Percentiles rank a stretch among this genome's conserved stretches.
These are phyloP conservation scores for Lecanicillium sp. DNA, from an alignment of 2,329 filamentous ascomycete genomes.

Conservation along the genomic window DNA sequence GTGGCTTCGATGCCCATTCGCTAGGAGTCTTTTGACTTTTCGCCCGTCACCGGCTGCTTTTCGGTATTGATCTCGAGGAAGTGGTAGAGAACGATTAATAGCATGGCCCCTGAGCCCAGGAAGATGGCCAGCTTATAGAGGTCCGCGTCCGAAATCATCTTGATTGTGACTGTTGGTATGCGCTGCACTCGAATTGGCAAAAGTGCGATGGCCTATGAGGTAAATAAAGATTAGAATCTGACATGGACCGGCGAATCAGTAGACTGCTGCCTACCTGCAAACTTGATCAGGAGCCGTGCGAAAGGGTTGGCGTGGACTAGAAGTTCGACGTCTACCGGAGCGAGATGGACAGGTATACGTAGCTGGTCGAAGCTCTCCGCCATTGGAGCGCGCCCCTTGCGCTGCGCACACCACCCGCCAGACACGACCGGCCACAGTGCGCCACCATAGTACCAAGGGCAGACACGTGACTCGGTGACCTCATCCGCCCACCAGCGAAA, in stretches of 20 bases:
- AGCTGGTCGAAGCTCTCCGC: slow-evolving; percentile 7
- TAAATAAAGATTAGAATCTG: too few species aligned
- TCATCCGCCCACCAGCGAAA: slow-evolving; percentile 16
- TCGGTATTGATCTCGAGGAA: slow-evolving; percentile 79
- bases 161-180: slow-evolving; percentile 25
- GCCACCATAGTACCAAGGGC: slow-evolving; percentile 6
- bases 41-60: slow-evolving; percentile 9
- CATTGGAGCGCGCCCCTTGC: too few species aligned
- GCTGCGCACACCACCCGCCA: neutral
- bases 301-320: too few species aligned
- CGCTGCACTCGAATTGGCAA: slow-evolving; percentile 4
- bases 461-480: slow-evolving; percentile 19
- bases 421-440: neutral
- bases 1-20: neutral
- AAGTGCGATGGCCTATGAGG: too few species aligned
- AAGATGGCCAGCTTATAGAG: slow-evolving; percentile 91
- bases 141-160: slow-evolving; percentile 89
- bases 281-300: too few species aligned
- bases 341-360: slow-evolving; percentile 11
- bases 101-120: slow-evolving; percentile 81
- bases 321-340: too few species aligned
- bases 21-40: slow-evolving; percentile 13
- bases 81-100: slow-evolving; percentile 91
- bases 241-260: too few species aligned
- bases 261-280: too few species aligned